Conservation (phyloP, 164 flowering plant genomes). For the Dillenia turbinata region DNA sequence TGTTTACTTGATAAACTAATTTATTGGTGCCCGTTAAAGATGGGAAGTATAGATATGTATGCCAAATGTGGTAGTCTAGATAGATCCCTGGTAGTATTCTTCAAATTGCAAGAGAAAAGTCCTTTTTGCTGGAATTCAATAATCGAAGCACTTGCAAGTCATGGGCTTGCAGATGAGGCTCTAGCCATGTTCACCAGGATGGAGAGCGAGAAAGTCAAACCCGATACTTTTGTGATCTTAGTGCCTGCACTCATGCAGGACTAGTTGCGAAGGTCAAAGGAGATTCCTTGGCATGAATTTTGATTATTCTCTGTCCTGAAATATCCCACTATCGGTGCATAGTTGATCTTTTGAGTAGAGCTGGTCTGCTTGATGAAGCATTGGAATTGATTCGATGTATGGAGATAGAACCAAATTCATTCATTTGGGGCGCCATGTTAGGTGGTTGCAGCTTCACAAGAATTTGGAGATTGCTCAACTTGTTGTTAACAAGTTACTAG, state of each 20-base stretch:
- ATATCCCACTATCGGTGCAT: slow-evolving; percentile 81
- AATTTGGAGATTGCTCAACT: slow-evolving; percentile 58
- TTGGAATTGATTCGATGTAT: slow-evolving; percentile 45
- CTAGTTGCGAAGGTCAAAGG: slow-evolving; percentile 56
- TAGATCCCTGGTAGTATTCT: slow-evolving; percentile 59
- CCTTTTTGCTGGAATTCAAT: slow-evolving; percentile 72
- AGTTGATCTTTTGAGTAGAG: slow-evolving; percentile 70
- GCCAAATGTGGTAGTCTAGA: slow-evolving; percentile 79
- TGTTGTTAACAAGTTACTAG: slow-evolving; percentile 42
- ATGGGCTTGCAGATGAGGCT: slow-evolving; percentile 64
- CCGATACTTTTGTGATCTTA: slow-evolving; percentile 62
- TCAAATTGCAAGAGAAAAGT: slow-evolving; percentile 56
- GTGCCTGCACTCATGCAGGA: slow-evolving; percentile 78
- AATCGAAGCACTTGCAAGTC: slow-evolving; percentile 67
- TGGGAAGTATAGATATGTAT: slow-evolving; percentile 37
- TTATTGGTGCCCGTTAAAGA: slow-evolving; percentile 34
- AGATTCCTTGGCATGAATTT: slow-evolving; percentile 50
- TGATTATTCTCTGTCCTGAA: slow-evolving; percentile 41
- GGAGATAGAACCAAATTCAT: slow-evolving; percentile 56
- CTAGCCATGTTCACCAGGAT: slow-evolving; percentile 48
- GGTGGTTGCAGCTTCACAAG: slow-evolving; percentile 64
- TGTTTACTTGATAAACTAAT: slow-evolving; percentile 55
- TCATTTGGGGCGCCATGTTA: slow-evolving; percentile 73
- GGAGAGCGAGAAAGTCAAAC: slow-evolving; percentile 43
- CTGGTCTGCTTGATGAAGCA: slow-evolving; percentile 66